These are phyloP conservation scores for Polygonum maritimum DNA, from an alignment of 148 eudicot species.

Conservation along the genomic window DNA sequence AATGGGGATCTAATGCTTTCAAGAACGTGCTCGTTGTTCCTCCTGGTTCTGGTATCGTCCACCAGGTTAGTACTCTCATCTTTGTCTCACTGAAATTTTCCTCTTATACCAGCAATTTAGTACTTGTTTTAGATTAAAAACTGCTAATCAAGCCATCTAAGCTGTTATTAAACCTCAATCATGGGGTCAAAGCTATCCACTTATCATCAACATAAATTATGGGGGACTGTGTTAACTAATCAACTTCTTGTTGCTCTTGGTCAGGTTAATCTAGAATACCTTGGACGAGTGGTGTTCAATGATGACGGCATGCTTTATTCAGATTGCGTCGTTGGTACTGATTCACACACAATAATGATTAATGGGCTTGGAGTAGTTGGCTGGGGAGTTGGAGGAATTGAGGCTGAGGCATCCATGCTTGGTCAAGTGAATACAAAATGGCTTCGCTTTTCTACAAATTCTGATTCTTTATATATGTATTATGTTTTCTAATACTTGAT, in stretches of 20 bases:
- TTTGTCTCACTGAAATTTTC: background rate
- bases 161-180: too few species aligned
- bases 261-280: conserved; percentile 92
- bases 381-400: conserved; percentile 99
- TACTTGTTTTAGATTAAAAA: too few species aligned
- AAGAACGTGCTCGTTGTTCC: conserved; percentile 94
- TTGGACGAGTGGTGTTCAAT: conserved; percentile 94
- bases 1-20: conserved; percentile 97
- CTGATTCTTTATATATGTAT: background rate
- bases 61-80: conserved; percentile 47
- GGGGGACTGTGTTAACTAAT: too few species aligned
- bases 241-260: conserved; percentile 15
- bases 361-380: conserved; percentile 97
- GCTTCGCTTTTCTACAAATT: background rate
- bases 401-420: conserved; percentile 97
- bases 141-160: too few species aligned
- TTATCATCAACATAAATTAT: too few species aligned
- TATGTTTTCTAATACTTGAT: too few species aligned
- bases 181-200: too few species aligned
- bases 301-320: conserved; percentile 71
- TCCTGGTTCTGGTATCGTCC: conserved; percentile 98
- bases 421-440: conserved; percentile 56
- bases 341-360: conserved; percentile 98
- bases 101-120: too few species aligned
- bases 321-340: conserved; percentile 97